Evolutionary conservation across 331 rosid genomes (phyloP).

Genomic region (Dryas integrifolia): DNA sequence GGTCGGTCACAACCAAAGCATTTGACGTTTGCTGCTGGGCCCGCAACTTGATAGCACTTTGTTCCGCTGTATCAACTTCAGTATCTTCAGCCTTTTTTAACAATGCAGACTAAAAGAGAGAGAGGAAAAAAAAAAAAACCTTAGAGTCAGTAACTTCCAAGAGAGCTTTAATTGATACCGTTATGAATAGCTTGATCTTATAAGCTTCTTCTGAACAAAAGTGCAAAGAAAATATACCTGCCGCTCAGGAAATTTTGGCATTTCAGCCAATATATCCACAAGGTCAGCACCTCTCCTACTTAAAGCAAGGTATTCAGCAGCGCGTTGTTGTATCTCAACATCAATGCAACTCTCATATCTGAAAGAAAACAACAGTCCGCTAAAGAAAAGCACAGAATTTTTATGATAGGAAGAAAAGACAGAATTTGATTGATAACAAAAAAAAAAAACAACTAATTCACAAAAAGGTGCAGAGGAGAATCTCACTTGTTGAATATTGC

Average conservation of each 20-base stretch:
- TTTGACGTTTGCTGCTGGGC: constrained; percentile 85
- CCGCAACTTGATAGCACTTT: constrained; percentile 87
- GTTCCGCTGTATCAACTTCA: constrained; percentile 91
- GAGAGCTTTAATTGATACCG: constrained; percentile 1
- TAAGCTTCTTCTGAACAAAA: background rate
- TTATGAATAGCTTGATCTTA: constrained; percentile 25
- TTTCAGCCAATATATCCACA: constrained; percentile 88
- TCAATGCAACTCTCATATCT: constrained; percentile 98
- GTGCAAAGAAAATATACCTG: constrained; percentile 58
- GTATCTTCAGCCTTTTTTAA: constrained; percentile 91
- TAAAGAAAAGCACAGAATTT: constrained; percentile 28
- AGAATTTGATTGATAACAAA: background rate
- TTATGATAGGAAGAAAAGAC: background rate
- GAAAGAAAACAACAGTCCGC: constrained; percentile 28
- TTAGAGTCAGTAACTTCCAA: constrained; percentile 5
- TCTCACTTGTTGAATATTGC: constrained; percentile 87
- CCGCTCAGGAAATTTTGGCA: constrained; percentile 99
- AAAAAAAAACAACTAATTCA: constrained; percentile 19
- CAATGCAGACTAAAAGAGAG: constrained; percentile 72
- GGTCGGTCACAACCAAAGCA: constrained; percentile 89
- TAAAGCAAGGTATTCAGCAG: constrained; percentile 86
- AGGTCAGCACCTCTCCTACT: constrained; percentile 89
- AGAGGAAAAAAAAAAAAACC: constrained; percentile 18
- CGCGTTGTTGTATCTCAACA: constrained; percentile 96
- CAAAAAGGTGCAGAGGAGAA: constrained; percentile 23